Evolutionary conservation across 768 basidiomycete species (phyloP), one percentile per base, ranked within the genome.

Genomic region (Rhizopogon rudus): DNA sequence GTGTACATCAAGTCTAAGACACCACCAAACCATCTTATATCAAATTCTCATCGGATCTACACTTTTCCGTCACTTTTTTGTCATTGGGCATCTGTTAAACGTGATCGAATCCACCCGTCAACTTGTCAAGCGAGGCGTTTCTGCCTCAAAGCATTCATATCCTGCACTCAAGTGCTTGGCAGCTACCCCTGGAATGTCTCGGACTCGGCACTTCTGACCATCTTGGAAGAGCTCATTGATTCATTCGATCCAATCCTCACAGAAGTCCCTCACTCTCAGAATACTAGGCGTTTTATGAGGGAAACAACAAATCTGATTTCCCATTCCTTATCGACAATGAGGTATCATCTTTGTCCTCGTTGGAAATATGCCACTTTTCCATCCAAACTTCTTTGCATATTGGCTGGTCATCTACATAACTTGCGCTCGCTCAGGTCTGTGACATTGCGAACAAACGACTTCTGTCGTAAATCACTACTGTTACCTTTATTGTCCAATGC

Each of bases 391-490:
- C 53, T 56, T 51, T 51, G 8, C 33, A 37, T 40, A 35, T 45
- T 14, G 25, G 5, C 56, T 66, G 33, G 49, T 42, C 16, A 52
- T 64, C 43, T 56, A 20, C 20, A 20, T 20, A 53, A 3, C 56
- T 64, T 16, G 39, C 6, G 10, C 50, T 57, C 14, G 50, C 61
- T 13, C 46, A 58, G 43, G 40, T 60, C 12, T 49, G 65, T 3
- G 52, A 63, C 20, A 43, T 50, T 28, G 54, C 59, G 5, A 56
- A 52, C 7, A 54, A 56, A 3, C 54, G 51, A 12, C 4, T 25
- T 25, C 25, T 25, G 25, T 25, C 25, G 25, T 3, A 25, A 25
- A 25, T 5, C 25, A 25, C 22, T 25, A 3, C 22, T 25, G 22
- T 25, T 25, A 25, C 22, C 22, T 25, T 25, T 25, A 25, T 25